Percentiles rank a stretch among this genome's conserved stretches.
These are phyloP conservation scores for Amanita exitialis DNA, from an alignment of 768 basidiomycete genomes.

Conservation along the genomic window DNA sequence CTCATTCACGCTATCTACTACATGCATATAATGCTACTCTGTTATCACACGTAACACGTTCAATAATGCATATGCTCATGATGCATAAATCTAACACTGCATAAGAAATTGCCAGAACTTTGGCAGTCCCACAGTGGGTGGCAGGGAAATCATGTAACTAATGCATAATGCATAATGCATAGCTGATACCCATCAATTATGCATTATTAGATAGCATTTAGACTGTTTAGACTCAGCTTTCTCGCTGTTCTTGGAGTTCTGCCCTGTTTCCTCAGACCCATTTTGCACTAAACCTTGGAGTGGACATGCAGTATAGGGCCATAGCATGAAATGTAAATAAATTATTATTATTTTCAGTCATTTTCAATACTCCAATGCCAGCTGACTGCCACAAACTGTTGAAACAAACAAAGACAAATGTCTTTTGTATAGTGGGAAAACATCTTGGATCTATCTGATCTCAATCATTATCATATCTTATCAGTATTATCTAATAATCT, in stretches of 20 bases:
- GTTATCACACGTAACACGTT: too few species aligned
- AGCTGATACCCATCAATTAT: constrained; percentile 1
- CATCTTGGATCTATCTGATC: too few species aligned
- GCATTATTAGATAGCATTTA: not conserved
- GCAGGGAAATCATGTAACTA: not conserved
- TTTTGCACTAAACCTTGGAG: not conserved
- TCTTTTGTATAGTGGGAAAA: too few species aligned
- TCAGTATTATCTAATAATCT: too few species aligned
- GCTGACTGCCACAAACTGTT: too few species aligned
- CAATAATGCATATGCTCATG: not conserved
- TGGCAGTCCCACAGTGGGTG: not conserved
- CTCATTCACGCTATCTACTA: too few species aligned
- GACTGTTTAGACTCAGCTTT: not conserved
- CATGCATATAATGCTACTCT: too few species aligned
- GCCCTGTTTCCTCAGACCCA: not conserved
- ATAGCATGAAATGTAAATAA: not conserved
- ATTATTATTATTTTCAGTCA: not conserved
- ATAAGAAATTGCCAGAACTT: not conserved
- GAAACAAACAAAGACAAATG: too few species aligned
- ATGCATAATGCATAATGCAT: constrained; percentile 1
- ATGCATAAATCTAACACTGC: constrained; percentile 1
- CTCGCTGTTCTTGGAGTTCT: not conserved
- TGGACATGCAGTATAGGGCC: not conserved
- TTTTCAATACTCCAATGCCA: too few species aligned
- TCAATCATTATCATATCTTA: too few species aligned